Conservation (phyloP, 2,329 filamentous ascomycete genomes). For the Sclerotinia borealis region DNA sequence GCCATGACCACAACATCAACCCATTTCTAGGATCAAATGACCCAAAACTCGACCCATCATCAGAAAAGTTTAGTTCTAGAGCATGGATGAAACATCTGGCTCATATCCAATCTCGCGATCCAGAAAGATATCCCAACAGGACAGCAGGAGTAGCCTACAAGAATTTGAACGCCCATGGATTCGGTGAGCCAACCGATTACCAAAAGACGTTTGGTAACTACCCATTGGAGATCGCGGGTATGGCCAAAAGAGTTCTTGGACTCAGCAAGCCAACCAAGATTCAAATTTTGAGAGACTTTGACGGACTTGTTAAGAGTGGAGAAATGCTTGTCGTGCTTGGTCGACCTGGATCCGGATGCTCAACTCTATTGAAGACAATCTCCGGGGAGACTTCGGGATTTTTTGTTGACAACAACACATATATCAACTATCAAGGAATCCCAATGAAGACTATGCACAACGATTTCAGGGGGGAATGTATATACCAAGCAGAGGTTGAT, state of each 20-base stretch:
- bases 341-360: slow-evolving; percentile 59
- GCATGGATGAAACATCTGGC: slow-evolving; percentile 57
- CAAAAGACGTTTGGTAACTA: slow-evolving; percentile 61
- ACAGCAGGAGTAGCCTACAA: slow-evolving; percentile 16
- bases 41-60: slow-evolving; percentile 49
- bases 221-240: slow-evolving; percentile 44
- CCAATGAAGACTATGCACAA: slow-evolving; percentile 44
- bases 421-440: slow-evolving; percentile 57
- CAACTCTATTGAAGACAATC: slow-evolving; percentile 57
- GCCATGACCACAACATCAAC: slow-evolving; percentile 35
- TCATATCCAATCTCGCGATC: slow-evolving; percentile 39
- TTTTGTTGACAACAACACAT: slow-evolving; percentile 42
- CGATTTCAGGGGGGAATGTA: slow-evolving; percentile 58
- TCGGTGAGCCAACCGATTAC: slow-evolving; percentile 16
- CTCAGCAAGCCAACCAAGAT: slow-evolving; percentile 44
- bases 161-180: slow-evolving; percentile 15
- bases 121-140: slow-evolving; percentile 36
- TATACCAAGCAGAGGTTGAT: slow-evolving; percentile 73
- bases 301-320: slow-evolving; percentile 56
- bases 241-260: slow-evolving; percentile 46
- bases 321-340: slow-evolving; percentile 66
- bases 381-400: slow-evolving; percentile 50
- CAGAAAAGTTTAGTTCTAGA: slow-evolving; percentile 46
- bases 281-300: slow-evolving; percentile 56
- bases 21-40: slow-evolving; percentile 44